These are phyloP conservation scores for Tricholoma bakamatsutake DNA, from an alignment of 768 basidiomycete genomes.

Conservation along the genomic window DNA sequence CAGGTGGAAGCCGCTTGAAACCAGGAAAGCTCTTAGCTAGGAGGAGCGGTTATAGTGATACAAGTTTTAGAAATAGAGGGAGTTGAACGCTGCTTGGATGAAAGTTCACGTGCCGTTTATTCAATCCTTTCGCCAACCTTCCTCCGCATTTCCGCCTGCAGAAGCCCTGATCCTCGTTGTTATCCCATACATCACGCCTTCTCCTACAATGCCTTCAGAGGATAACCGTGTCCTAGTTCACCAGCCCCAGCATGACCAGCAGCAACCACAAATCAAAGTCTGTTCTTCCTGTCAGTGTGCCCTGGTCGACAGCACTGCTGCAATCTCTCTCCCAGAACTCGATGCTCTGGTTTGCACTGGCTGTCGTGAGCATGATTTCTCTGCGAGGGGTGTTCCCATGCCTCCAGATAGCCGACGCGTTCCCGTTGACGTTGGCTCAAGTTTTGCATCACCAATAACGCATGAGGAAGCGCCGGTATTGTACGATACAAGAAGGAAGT, in stretches of 20 bases:
- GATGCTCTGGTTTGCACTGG: conserved; percentile 40
- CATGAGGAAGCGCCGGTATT: conserved; percentile 19
- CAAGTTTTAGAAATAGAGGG: too few species aligned
- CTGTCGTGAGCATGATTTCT: conserved; percentile 37
- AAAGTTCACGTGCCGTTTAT: not conserved
- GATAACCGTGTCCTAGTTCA: not conserved
- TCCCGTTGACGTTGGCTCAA: conserved; percentile 23
- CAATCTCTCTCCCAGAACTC: conserved; percentile 18
- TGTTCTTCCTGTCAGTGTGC: conserved; percentile 40
- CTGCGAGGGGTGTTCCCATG: conserved; percentile 17
- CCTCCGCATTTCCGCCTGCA: not conserved
- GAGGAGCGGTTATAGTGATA: too few species aligned
- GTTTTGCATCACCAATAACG: conserved; percentile 18
- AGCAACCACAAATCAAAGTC: conserved; percentile 34
- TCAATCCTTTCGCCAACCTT: not conserved
- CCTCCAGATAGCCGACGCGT: conserved; percentile 10
- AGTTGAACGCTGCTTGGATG: too few species aligned
- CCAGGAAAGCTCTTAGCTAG: too few species aligned
- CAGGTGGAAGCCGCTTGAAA: too few species aligned
- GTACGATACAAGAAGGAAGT: conserved; percentile 26
- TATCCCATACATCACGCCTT: conserved; percentile 10
- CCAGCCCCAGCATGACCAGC: conserved; percentile 11
- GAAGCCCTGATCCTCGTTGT: not conserved
- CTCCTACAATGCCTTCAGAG: not conserved
- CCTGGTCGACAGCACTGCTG: conserved; percentile 28